Percentiles rank a stretch among this genome's conserved stretches.
Evolutionary conservation across 2,329 filamentous ascomycete genomes (phyloP).

Genomic region (Annulohypoxylon truncatum): DNA sequence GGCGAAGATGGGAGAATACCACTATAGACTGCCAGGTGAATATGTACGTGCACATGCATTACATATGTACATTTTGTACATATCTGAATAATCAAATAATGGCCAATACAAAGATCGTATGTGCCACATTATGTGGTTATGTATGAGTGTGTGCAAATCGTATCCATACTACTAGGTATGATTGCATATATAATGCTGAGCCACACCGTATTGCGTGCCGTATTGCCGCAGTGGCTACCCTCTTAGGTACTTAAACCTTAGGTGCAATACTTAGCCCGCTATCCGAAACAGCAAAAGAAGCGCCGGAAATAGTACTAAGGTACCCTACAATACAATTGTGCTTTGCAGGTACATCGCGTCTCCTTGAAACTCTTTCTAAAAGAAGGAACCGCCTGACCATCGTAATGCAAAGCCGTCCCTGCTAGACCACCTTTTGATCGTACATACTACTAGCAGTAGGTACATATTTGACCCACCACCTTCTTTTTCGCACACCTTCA

Average conservation of each 20-base stretch:
- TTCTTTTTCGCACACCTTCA: constrained; percentile 22
- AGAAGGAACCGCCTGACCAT: constrained; percentile 31
- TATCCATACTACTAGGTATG: not conserved
- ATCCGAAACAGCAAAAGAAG: constrained; percentile 36
- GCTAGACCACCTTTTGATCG: not conserved
- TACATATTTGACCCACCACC: constrained; percentile 32
- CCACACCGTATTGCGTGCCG: constrained; percentile 37
- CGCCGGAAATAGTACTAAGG: constrained; percentile 35
- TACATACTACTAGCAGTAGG: constrained; percentile 1
- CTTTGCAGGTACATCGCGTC: constrained; percentile 23
- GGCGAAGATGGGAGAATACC: constrained; percentile 11
- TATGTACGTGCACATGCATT: not conserved
- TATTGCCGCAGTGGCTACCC: constrained; percentile 26
- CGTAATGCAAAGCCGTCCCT: constrained; percentile 19
- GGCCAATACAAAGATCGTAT: not conserved
- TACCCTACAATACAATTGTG: constrained; percentile 14
- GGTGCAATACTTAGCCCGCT: constrained; percentile 1
- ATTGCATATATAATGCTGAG: constrained; percentile 21
- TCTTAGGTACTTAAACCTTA: not conserved
- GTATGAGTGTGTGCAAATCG: not conserved
- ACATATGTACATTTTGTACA: not conserved
- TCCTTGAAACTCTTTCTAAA: constrained; percentile 33
- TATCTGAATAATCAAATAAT: not conserved
- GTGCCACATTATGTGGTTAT: not conserved
- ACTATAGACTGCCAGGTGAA: not conserved